Base-by-base conservation (phyloP, 495 filamentous ascomycete genomes). In the Neurospora hispaniola region DNA sequence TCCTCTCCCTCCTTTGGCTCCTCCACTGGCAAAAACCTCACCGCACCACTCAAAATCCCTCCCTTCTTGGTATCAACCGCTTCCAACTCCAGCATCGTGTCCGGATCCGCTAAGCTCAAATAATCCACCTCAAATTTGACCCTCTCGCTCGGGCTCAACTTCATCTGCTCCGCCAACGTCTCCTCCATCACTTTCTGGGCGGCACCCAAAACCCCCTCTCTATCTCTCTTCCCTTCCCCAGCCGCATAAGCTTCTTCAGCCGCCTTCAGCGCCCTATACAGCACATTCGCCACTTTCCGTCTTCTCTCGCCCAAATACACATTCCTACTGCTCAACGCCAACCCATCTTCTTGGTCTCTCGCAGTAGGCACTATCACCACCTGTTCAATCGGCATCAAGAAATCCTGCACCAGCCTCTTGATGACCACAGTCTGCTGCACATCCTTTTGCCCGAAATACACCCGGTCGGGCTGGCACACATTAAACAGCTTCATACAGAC, bases 401-500 rank as follows among this genome's bases (percentile, higher is more conserved):
- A 94, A 78, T 99, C 96, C 74, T 88, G 82, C 4, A 98, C 92
- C 89, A 99, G 88, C 9, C 92, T 88, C 80, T 88, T 89, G 77
- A 99, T 92, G 7, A 99, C 87, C 9, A 95, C 92, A 0, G 93
- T 96, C 83, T 99, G 96, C 82, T 99, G 96, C 20, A 98, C 89
- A 77, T 99, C 96, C 83, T 99, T 98, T 82, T 98, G 96, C 1
- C 96, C 96, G 81, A 99, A 98, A 79, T 97, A 99, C 1, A 94
- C 96, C 59, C 88, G 88, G 54, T 97, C 93, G 3, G 96, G 93
- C 75, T 89, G 86, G 46, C 94, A 90, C 69, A 95, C 93, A 78
- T 98, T 98, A 82, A 99, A 96, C 31, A 99, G 83, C 85, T 99
- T 99, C 90, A 94, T 95, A 82, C 94, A 97, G 12, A 99, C 91